A percentile compares a stretch with the other conserved stretches of the same genome.
Evolutionary conservation across 208 protist species (phyloP).

Genomic region (Phytomonas serpens): DNA sequence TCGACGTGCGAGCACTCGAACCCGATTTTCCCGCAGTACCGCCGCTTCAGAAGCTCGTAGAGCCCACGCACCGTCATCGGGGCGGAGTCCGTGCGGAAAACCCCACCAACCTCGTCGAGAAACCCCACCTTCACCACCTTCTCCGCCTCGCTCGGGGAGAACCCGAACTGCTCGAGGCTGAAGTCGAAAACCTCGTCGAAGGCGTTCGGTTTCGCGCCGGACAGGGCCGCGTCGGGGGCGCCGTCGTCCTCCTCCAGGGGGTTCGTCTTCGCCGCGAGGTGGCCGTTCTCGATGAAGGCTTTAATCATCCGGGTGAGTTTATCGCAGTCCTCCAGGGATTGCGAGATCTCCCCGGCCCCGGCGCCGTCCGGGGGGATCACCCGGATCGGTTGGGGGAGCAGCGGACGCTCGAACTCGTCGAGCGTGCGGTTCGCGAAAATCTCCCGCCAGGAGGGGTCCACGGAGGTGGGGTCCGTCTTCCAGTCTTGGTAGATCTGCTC

Average conservation of each 20-base stretch:
- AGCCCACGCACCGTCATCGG: conserved; percentile 78
- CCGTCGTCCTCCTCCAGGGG: conserved; percentile 64
- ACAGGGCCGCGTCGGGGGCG: conserved; percentile 6
- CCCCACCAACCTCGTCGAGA: conserved; percentile 56
- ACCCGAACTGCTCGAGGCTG: conserved; percentile 75
- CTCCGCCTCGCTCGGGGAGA: conserved; percentile 51
- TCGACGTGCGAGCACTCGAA: conserved; percentile 95
- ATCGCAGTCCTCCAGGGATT: conserved; percentile 70
- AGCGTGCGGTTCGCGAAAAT: conserved; percentile 41
- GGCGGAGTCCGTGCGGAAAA: conserved; percentile 48
- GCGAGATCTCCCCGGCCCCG: conserved; percentile 35
- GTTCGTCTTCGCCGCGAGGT: conserved; percentile 74
- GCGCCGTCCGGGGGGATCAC: conserved; percentile 35
- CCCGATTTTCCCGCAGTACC: conserved; percentile 89
- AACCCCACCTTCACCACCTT: conserved; percentile 78
- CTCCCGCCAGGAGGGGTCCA: conserved; percentile 65
- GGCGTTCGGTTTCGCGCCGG: background rate
- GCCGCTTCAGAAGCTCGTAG: conserved; percentile 60
- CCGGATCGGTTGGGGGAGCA: conserved; percentile 54
- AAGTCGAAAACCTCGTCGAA: conserved; percentile 20
- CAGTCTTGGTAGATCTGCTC: conserved; percentile 76
- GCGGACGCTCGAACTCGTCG: conserved; percentile 38
- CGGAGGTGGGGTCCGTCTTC: conserved; percentile 62
- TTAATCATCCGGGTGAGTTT: conserved; percentile 84
- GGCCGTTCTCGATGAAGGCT: conserved; percentile 82